These are phyloP conservation scores for Tolypocladium tropicale DNA, from an alignment of 2,329 filamentous ascomycete genomes.

Conservation along the genomic window DNA sequence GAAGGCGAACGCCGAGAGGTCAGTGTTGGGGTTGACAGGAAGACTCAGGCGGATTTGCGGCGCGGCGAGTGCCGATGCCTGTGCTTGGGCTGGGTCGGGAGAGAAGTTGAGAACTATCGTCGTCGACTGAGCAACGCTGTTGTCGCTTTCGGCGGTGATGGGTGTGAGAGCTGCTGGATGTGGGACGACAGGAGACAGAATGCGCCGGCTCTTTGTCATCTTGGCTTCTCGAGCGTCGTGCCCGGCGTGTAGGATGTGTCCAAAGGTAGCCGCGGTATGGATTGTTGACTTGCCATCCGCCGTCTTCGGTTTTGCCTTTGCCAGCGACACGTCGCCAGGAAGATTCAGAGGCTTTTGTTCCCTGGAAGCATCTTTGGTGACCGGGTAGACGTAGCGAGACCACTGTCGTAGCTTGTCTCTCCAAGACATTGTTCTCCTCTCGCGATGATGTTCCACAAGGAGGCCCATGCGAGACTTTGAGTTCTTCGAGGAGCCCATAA, in stretches of 20 bases:
- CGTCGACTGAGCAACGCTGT: slow-evolving; percentile 13
- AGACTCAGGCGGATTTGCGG: slow-evolving; percentile 19
- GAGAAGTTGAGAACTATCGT: slow-evolving; percentile 37
- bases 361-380: slow-evolving; percentile 1
- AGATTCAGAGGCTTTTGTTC: background rate
- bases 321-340: background rate
- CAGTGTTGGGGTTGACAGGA: slow-evolving; percentile 16
- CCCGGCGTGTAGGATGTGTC: slow-evolving; percentile 34
- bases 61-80: background rate
- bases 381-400: slow-evolving; percentile 16
- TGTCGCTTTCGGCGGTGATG: slow-evolving; percentile 21
- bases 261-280: slow-evolving; percentile 35
- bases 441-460: slow-evolving; percentile 17
- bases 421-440: slow-evolving; percentile 22
- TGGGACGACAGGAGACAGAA: slow-evolving; percentile 35
- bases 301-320: background rate
- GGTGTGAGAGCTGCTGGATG: slow-evolving; percentile 33
- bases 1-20: slow-evolving; percentile 17
- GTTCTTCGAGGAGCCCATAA: slow-evolving; percentile 7
- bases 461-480: slow-evolving; percentile 1
- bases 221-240: slow-evolving; percentile 5
- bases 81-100: slow-evolving; percentile 16
- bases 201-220: slow-evolving; percentile 14
- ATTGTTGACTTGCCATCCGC: background rate
- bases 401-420: slow-evolving; percentile 21